phyloP scores from a whole-genome alignment of 2,329 filamentous ascomycete species.

The Hirsutella thompsonii region DNA sequence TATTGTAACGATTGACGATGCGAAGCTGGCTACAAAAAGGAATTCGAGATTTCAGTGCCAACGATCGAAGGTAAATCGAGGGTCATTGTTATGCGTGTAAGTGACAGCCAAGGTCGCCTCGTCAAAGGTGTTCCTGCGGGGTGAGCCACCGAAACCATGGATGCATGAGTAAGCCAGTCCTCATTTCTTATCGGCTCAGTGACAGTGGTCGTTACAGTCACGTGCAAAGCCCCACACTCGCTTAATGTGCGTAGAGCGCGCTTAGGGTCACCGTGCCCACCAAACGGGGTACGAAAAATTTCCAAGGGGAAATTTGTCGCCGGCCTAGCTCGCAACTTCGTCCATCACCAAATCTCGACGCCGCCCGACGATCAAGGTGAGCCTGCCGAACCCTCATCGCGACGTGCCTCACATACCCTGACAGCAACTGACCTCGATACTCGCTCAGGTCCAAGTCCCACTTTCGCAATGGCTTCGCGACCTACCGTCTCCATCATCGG shows the following conservation, averaged over 20 bases:
- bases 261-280: conserved; percentile 29
- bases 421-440: conserved; percentile 1
- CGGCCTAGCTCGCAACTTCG: conserved; percentile 16
- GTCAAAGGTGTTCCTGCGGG: too few species aligned
- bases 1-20: conserved; percentile 7
- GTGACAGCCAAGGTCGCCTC: too few species aligned
- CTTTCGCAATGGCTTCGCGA: conserved; percentile 74
- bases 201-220: conserved; percentile 2
- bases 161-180: too few species aligned
- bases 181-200: too few species aligned
- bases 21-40: too few species aligned
- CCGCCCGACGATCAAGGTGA: conserved; percentile 28
- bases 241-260: conserved; percentile 15
- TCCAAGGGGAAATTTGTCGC: conserved; percentile 23
- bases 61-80: too few species aligned
- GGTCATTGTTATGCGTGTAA: too few species aligned
- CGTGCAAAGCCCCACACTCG: conserved; percentile 10
- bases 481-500: conserved; percentile 96
- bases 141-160: too few species aligned
- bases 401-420: background rate
- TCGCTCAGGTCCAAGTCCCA: conserved; percentile 21
- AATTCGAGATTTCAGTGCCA: too few species aligned
- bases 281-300: conserved; percentile 19
- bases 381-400: conserved; percentile 3
- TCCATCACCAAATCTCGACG: conserved; percentile 25